Conservation (phyloP, 2,329 filamentous ascomycete species). For the Endothia cerciana region DNA sequence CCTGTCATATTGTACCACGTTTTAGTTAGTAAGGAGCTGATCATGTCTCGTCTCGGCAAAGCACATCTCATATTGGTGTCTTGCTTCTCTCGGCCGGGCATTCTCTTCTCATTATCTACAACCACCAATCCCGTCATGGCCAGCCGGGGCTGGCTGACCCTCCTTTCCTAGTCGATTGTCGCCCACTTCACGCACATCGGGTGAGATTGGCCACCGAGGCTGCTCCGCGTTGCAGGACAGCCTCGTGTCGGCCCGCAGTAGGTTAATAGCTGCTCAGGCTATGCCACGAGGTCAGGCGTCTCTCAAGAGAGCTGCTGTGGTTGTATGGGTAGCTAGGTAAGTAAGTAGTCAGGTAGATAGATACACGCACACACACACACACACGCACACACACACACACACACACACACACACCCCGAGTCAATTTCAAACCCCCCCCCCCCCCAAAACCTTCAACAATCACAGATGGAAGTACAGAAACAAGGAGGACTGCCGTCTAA, state of each 20-base stretch:
- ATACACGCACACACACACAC: no score
- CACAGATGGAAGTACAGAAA: background rate
- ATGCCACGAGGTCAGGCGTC: background rate
- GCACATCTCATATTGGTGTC: conserved; percentile 6
- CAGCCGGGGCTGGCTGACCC: no score
- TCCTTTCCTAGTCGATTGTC: no score
- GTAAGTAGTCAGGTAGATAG: no score
- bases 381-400: conserved; percentile 2
- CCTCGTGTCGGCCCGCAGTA: background rate
- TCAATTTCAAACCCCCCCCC: background rate
- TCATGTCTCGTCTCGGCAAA: conserved; percentile 16
- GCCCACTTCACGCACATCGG: no score
- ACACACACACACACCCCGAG: background rate
- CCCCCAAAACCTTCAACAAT: background rate
- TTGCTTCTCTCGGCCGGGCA: background rate
- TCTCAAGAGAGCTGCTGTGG: no score
- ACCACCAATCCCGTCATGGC: no score
- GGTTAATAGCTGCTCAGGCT: background rate
- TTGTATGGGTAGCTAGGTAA: no score
- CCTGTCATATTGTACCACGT: conserved; percentile 14
- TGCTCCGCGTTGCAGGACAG: no score
- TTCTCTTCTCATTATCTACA: background rate
- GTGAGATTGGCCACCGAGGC: no score
- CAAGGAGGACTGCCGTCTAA: background rate
- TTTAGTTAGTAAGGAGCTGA: conserved; percentile 3